These are phyloP conservation scores for Cyanidium caldarium DNA, from an alignment of 23 red algal genomes.

Conservation along the genomic window DNA sequence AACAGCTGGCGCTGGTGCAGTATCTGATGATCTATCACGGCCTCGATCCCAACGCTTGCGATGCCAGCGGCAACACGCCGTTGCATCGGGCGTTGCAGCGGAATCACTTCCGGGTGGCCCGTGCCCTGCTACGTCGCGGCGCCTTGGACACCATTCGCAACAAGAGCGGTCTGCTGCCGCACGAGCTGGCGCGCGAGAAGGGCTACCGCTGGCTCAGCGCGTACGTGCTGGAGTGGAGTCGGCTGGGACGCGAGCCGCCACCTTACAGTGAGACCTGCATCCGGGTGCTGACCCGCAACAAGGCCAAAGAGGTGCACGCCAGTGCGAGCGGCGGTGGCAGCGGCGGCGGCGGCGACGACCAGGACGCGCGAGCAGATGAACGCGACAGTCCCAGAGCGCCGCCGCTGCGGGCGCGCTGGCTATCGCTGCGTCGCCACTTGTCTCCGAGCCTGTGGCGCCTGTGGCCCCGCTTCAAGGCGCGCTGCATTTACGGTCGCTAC, in stretches of 20 bases:
- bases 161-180: constrained; percentile 2
- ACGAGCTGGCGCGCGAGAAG: neutral
- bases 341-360: neutral
- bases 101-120: neutral
- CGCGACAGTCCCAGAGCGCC: too few relatives aligned
- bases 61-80: neutral
- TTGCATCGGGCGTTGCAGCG: neutral
- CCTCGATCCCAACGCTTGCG: neutral
- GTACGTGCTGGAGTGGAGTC: neutral
- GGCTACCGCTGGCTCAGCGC: neutral
- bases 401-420: neutral
- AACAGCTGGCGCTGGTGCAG: neutral
- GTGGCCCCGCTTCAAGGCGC: too few relatives aligned
- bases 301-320: neutral
- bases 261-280: neutral
- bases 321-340: neutral
- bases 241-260: neutral
- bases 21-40: constrained; percentile 2
- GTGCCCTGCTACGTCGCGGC: neutral
- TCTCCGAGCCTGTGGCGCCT: too few relatives aligned
- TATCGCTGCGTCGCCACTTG: neutral
- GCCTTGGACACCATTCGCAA: neutral
- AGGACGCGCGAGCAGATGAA: neutral
- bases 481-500: neutral
- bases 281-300: neutral